Evolutionary conservation across 2,329 filamentous ascomycete species (phyloP), one percentile per base, ranked within the genome.

Genomic region (Alternaria panax): DNA sequence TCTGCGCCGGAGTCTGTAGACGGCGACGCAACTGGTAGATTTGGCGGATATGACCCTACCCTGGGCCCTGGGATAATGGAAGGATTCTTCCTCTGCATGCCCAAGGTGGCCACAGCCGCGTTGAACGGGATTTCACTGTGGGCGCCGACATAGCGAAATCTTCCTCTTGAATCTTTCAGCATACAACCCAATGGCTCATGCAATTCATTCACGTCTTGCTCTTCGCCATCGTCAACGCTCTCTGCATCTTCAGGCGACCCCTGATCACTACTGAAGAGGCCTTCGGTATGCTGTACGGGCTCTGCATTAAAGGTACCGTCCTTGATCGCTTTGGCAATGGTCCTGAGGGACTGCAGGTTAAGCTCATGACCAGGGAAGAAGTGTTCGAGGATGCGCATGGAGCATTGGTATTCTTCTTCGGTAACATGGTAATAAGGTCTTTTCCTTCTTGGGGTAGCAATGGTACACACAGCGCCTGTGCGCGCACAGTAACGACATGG

Each of bases 371-470:
- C 75, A 12, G 74, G 76, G 43, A 78, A 77, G 60, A 77, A 75
- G 52, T 75, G 68, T 50, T 76, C 73, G 7, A 78, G 64, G 46
- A 78, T 78, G 27, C 73, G 70, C 69, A 77, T 74, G 3, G 75
- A 73, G 43, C 75, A 75, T 52, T 76, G 74, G 38, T 78, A 78
- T 56, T 78, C 76, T 50, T 78, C 76, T 55, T 78, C 76, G 24
- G 76, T 78, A 24, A 78, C 76, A 71, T 78, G 76, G 58, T 78
- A 78, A 59, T 76, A 78, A 7, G 76, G 76, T 9, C 76, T 67
- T 54, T 78, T 78, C 32, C 74, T 62, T 42, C 76, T 69, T 43
- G 75, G 75, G 24, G 74, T 76, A 43, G 73, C 75, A 16, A 75
- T 77, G 46, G 73, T 71, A 57, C 76, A 78, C 6, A 67, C 59